Evolutionary conservation across 2,329 filamentous ascomycete genomes (phyloP), one percentile per base, ranked within the genome.

Genomic region (Arachnomyces sp.): DNA sequence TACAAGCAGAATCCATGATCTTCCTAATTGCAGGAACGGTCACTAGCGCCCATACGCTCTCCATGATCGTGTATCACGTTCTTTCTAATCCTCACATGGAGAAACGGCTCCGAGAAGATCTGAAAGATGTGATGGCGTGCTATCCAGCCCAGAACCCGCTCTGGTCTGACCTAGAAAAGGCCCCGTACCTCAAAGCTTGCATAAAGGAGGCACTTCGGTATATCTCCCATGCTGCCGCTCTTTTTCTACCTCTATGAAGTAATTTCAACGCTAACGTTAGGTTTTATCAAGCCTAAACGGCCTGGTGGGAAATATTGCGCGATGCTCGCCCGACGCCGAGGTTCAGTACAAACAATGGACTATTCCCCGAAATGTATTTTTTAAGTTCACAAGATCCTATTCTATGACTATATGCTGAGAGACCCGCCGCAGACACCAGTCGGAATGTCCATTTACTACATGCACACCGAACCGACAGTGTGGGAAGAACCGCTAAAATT

Each of bases 131-230:
- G n/a, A 48, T 50, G 44, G 36, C 48, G n/a, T 40, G 43, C 13
- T 52, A 41, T 28, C 47, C 47, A 11, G 9, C 18, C 6, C 29
- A 36, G 21, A 35, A 44, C 13, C 49, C 50, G 13, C 39, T 42
- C 5, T 55, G 46, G 50, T 44, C 43, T 4, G 42, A 50, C 5
- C 44, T 60, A 7, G 57, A 60, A 33, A 50, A 51, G 35, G 17
- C 59, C 9, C 51, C 55, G 1, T 59, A 56, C 18, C 42, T 60
- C 14, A 54, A 57, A 31, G 56, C 52, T 11, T 44, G 53, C 34
- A 52, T 57, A 36, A 58, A 51, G 31, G 55, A 59, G 40, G 51
- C 47, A 9, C 43, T 60, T n/a, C 52, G 55, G 42, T 45, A 31
- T 5, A 25, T 9, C 21, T 25, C 21, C 9, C 21, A 5, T 25